Evolutionary conservation across 2,329 filamentous ascomycete species (phyloP).

Genomic region (Ceratocystis papillata): DNA sequence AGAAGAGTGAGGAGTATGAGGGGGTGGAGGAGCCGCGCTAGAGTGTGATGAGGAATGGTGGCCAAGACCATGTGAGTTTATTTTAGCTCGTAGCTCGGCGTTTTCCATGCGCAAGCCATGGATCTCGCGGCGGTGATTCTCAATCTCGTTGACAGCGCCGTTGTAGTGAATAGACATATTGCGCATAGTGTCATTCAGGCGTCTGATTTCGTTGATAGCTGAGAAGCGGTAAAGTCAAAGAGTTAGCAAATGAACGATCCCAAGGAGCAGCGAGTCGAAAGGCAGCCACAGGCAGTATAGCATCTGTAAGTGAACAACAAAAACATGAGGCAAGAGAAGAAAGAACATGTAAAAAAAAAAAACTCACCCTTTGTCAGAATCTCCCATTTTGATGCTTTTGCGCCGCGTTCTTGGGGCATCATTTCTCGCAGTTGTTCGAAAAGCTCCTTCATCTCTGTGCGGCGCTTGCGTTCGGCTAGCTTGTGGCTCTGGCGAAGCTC

Average conservation of each 20-base stretch:
- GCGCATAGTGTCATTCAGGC: constrained; percentile 42
- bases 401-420: constrained; percentile 68
- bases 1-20: constrained; percentile 27
- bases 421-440: constrained; percentile 71
- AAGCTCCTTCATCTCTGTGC: constrained; percentile 80
- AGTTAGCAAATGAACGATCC: constrained; percentile 17
- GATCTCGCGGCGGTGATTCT: constrained; percentile 41
- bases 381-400: constrained; percentile 84
- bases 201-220: constrained; percentile 54
- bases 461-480: constrained; percentile 68
- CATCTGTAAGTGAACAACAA: too few relatives aligned
- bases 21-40: constrained; percentile 28
- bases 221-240: background rate
- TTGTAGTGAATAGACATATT: constrained; percentile 38
- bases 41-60: constrained; percentile 24
- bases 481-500: constrained; percentile 77
- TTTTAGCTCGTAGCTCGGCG: constrained; percentile 37
- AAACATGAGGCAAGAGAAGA: background rate
- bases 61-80: constrained; percentile 24
- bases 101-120: constrained; percentile 40
- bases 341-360: background rate
- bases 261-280: background rate
- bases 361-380: constrained; percentile 68
- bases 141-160: constrained; percentile 36
- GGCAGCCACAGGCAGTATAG: too few relatives aligned